Percentiles rank a stretch among this genome's conserved stretches.
phyloP scores from a whole-genome alignment of 1,284 basidiomycete genomes.

The Cryptococcus sp. region DNA sequence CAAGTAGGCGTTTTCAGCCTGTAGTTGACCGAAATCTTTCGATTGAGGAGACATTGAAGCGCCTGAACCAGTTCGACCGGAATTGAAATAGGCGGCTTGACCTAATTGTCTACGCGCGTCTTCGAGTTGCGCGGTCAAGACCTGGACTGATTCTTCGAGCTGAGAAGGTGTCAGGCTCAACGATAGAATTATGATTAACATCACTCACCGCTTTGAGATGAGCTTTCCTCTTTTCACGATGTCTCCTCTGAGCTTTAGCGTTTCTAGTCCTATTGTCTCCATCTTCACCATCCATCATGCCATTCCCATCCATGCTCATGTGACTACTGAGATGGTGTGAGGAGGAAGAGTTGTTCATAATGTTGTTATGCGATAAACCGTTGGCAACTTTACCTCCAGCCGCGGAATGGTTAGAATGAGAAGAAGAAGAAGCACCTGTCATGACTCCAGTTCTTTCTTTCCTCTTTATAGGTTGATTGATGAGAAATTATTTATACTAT shows the following conservation, averaged over 20 bases:
- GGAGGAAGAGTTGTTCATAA: not conserved
- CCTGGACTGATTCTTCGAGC: conserved; percentile 39
- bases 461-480: too few relatives aligned
- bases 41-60: conserved; percentile 24
- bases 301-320: not conserved
- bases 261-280: conserved; percentile 55
- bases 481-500: too few relatives aligned
- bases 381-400: not conserved
- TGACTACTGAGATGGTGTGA: not conserved
- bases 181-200: too few relatives aligned
- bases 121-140: conserved; percentile 36
- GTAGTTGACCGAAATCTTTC: conserved; percentile 30
- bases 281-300: conserved; percentile 17
- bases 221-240: conserved; percentile 86
- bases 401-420: not conserved
- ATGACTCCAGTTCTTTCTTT: too few relatives aligned
- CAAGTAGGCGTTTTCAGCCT: conserved; percentile 38
- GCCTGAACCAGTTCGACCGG: conserved; percentile 7
- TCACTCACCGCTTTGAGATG: conserved; percentile 76
- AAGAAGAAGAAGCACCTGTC: not conserved
- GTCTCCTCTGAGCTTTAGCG: conserved; percentile 81
- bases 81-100: conserved; percentile 21
- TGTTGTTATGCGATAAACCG: not conserved
- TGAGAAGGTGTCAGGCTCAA: conserved; percentile 4
- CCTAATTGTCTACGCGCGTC: conserved; percentile 39